Conservation (phyloP, 371 early-diverging fungal genomes). For the Encephalitozoon hellem region DNA sequence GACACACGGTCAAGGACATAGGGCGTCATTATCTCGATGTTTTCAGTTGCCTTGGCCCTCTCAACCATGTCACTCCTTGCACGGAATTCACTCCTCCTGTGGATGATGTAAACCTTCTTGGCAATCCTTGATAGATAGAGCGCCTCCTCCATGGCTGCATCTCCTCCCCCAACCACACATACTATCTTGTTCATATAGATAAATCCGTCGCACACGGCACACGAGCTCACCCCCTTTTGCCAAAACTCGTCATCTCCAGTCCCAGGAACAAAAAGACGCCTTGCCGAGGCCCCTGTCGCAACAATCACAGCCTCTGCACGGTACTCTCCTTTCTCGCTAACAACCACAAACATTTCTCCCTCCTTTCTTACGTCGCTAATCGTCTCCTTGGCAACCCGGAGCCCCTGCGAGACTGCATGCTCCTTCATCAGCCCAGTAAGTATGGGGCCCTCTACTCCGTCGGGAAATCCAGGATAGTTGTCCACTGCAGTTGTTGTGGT, state of each 20-base stretch:
- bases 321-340: constrained; percentile 61
- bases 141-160: constrained; percentile 94
- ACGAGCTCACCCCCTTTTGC: constrained; percentile 91
- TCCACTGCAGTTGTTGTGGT: constrained; percentile 63
- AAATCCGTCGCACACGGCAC: constrained; percentile 97
- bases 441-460: constrained; percentile 55
- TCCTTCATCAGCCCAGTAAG: constrained; percentile 65
- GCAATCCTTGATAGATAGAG: constrained; percentile 79
- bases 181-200: constrained; percentile 80
- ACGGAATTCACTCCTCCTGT: constrained; percentile 83
- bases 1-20: constrained; percentile 70
- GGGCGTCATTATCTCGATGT: constrained; percentile 82
- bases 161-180: constrained; percentile 90
- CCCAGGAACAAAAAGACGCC: constrained; percentile 66
- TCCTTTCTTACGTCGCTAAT: constrained; percentile 44
- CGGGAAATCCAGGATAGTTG: constrained; percentile 63
- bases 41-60: constrained; percentile 69
- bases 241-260: constrained; percentile 72
- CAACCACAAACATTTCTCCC: constrained; percentile 39
- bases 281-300: constrained; percentile 95
- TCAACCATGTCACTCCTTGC: constrained; percentile 87
- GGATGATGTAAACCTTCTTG: constrained; percentile 77
- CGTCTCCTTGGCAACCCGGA: constrained; percentile 64
- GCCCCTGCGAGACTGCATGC: constrained; percentile 80
- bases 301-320: constrained; percentile 73